Percentiles rank a stretch among this genome's conserved stretches.
These are phyloP conservation scores for Fusarium acutatum DNA, from an alignment of 2,329 filamentous ascomycete species.

Conservation along the genomic window DNA sequence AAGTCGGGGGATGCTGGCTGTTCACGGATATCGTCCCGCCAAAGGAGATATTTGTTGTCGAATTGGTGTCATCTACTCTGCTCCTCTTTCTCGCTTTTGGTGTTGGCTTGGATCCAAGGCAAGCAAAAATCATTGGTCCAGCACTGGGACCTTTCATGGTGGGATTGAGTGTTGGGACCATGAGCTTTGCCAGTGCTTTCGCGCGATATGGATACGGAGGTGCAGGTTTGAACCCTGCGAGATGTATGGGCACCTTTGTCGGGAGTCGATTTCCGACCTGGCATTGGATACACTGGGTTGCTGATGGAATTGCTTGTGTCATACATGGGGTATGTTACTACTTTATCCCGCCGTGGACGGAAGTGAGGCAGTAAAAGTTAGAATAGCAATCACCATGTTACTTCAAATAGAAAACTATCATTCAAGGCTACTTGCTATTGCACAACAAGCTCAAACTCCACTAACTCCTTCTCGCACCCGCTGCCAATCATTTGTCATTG, in stretches of 20 bases:
- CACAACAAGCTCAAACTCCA: too few relatives aligned
- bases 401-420: too few relatives aligned
- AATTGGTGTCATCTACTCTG: constrained; percentile 57
- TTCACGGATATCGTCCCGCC: constrained; percentile 36
- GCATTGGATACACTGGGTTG: constrained; percentile 42
- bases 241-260: constrained; percentile 36
- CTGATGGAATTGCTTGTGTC: constrained; percentile 13
- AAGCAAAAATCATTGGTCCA: constrained; percentile 58
- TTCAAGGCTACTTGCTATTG: too few relatives aligned
- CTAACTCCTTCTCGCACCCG: too few relatives aligned
- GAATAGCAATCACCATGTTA: too few relatives aligned
- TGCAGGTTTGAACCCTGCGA: constrained; percentile 30
- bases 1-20: constrained; percentile 44
- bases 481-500: constrained; percentile 20
- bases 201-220: constrained; percentile 39
- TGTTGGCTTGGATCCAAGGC: constrained; percentile 61
- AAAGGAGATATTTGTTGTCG: constrained; percentile 54
- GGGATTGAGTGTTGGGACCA: constrained; percentile 49
- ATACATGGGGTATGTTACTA: constrained; percentile 28
- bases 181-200: constrained; percentile 47
- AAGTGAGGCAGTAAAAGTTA: background rate
- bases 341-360: constrained; percentile 29
- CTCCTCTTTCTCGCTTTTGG: constrained; percentile 62
- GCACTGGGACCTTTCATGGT: constrained; percentile 60
- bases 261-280: constrained; percentile 32